These are phyloP conservation scores for Linnemannia schmuckeri DNA, from an alignment of 192 early-diverging fungal species.

Conservation along the genomic window DNA sequence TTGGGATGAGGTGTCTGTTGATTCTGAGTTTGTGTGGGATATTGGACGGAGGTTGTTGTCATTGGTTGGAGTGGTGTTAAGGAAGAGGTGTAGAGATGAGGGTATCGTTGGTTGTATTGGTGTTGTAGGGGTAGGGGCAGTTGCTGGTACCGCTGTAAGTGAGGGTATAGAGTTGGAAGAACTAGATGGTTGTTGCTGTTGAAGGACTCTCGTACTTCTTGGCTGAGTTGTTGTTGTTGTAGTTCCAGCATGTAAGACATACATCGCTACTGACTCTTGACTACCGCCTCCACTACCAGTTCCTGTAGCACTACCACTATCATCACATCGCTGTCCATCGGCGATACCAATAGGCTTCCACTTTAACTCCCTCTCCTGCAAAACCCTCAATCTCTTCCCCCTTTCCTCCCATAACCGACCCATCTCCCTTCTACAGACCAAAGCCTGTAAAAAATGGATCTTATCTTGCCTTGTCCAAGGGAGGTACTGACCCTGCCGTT, in stretches of 20 bases:
- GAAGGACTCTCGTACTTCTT: background rate
- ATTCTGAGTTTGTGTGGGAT: slow-evolving; percentile 7
- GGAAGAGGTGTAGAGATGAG: background rate
- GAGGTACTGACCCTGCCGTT: background rate
- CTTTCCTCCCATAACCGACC: background rate
- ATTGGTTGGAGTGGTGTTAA: background rate
- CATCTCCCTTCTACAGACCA: background rate
- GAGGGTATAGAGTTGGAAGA: background rate
- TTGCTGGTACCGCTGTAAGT: background rate
- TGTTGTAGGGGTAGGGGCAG: background rate
- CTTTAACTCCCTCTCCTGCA: background rate
- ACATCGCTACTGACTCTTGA: background rate
- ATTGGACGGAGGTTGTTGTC: background rate
- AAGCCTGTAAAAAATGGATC: background rate
- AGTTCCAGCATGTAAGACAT: background rate
- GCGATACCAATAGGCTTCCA: background rate
- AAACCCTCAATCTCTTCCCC: background rate
- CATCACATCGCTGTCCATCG: background rate
- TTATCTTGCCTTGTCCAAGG: background rate
- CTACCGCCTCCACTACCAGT: background rate
- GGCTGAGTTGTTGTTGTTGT: background rate
- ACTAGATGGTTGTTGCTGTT: background rate
- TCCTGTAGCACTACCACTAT: background rate
- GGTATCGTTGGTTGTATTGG: background rate
- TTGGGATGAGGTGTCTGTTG: background rate